phyloP scores from a whole-genome alignment of 495 filamentous ascomycete species.

The Xylaria cubensis region DNA sequence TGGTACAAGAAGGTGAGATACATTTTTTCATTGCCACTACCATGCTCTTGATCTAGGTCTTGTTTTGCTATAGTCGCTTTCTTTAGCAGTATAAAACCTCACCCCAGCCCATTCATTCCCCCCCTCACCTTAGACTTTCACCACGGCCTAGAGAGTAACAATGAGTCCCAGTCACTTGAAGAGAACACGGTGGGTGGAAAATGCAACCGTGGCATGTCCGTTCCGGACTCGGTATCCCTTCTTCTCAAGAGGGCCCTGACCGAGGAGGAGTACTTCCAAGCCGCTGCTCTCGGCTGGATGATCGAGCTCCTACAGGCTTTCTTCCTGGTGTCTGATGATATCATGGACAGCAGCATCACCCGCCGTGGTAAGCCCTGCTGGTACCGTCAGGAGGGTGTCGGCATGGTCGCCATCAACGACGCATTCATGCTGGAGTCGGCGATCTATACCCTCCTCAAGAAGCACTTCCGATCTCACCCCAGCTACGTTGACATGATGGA shows the following conservation, averaged over 20 bases:
- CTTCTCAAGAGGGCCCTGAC: constrained; percentile 75
- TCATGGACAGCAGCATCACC: constrained; percentile 95
- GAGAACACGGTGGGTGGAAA: constrained; percentile 93
- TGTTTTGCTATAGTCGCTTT: constrained; percentile 12
- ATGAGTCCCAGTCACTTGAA: constrained; percentile 67
- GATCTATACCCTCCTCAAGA: constrained; percentile 92
- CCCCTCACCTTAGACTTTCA: neutral
- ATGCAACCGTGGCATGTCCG: constrained; percentile 98
- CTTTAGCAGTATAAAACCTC: neutral
- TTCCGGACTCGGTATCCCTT: constrained; percentile 84
- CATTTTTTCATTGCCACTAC: neutral
- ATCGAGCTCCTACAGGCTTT: constrained; percentile 98
- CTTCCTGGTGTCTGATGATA: constrained; percentile 98
- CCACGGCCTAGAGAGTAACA: constrained; percentile 28
- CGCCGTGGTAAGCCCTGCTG: constrained; percentile 93
- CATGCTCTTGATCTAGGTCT: neutral
- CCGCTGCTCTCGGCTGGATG: constrained; percentile 91
- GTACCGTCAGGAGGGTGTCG: constrained; percentile 87
- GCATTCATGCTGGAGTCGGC: constrained; percentile 91
- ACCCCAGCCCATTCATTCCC: neutral
- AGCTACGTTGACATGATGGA: constrained; percentile 89
- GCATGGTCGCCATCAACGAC: constrained; percentile 97
- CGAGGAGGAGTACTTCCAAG: constrained; percentile 80
- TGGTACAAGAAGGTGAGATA: constrained; percentile 82
- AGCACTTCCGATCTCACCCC: constrained; percentile 85